Base-by-base conservation (phyloP, 345 rosid genomes). In the Lepidium aucheri region DNA sequence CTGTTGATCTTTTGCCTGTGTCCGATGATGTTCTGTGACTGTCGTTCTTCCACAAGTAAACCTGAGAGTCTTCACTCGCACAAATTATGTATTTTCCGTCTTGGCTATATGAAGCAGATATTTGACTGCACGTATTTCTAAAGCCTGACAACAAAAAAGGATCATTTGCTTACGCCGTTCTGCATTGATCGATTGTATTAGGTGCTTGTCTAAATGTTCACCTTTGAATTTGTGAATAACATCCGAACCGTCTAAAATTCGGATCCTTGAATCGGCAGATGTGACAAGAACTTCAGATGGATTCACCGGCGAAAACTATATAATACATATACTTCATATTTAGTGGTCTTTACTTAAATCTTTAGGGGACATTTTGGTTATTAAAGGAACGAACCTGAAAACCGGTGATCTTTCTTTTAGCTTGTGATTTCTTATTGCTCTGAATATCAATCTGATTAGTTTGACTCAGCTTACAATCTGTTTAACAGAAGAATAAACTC, bases 1-100 rank as follows among this genome's bases (percentile, higher is more conserved):
- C 16, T 34, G 76, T 26, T 6, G 66, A 67, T 72, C 80, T 88
- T 75, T 84, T 92, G 17, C 84, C 82, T 0, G 55, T 34, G 34
- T 56, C 75, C 12, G 77, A 32, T 22, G 49, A 17, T 73, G 85
- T 77, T 67, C 81, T 65, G 16, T 55, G 71, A 52, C 67, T 82
- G 14, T 84, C 85, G 3, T 72, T 69, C 71, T 79, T 90, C 97
- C 99, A 94, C 0, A 90, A 46, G 22, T 80, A 94, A 26, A 94
- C 97, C 1, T 87, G 83, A 22, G 95, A 82, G 71, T 94, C 97
- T 76, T 94, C 97, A 24, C 97, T 91, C 4, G 99, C 95, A 17
- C 80, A 76, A 3, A 88, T 52, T 26, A 94, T 76, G 50, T 87
- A 79, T 60, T 82, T 91, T 10, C 93, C 97, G 39, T 88, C 85